Evolutionary conservation across 331 rosid genomes (phyloP), one percentile per base, ranked within the genome.

Genomic region (Telfairia occidentalis): DNA sequence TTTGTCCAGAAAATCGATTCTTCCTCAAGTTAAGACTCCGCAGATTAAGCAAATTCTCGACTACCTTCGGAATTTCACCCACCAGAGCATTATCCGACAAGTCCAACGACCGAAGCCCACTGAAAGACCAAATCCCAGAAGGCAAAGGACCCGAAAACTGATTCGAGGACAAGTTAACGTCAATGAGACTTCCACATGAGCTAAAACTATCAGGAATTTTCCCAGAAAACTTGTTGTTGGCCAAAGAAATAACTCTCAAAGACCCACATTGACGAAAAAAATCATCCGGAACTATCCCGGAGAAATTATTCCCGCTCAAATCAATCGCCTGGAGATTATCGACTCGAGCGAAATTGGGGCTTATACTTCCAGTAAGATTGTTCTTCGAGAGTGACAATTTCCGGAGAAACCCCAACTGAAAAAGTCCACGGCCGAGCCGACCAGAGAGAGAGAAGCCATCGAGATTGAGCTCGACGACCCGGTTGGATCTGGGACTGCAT

Each of bases 351-450:
- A 91, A 82, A 52, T 83, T 54, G 0, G 96, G 89, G 81, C 80
- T 80, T 40, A 88, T 73, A 28, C 34, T 79, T 0, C 90, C 96
- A 60, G 71, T 86, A 12, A 94, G 79, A 42, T 88, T 91, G 89
- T 94, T 94, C 16, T 83, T 77, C 4, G 98, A 85, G 19, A 91
- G 82, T 3, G 96, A 90, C 71, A 94, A 55, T 52, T 86, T 89
- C 80, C 61, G 86, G 13, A 94, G 86, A 72, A 85, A 77, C 73
- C 86, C 89, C 70, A 94, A 78, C 71, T 82, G 90, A 64, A 87
- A 89, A 75, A 94, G 96, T 0, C 98, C 97, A 74, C 87, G 86
- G 43, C 98, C 97, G 9, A 91, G 77, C 23, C 66, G 89, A 32
- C 98, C 97, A 2, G 86, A 81, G 57, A 94, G 53, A 4, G 82